These are phyloP conservation scores for Apiospora aurea DNA, from an alignment of 2,329 filamentous ascomycete genomes.

Conservation along the genomic window DNA sequence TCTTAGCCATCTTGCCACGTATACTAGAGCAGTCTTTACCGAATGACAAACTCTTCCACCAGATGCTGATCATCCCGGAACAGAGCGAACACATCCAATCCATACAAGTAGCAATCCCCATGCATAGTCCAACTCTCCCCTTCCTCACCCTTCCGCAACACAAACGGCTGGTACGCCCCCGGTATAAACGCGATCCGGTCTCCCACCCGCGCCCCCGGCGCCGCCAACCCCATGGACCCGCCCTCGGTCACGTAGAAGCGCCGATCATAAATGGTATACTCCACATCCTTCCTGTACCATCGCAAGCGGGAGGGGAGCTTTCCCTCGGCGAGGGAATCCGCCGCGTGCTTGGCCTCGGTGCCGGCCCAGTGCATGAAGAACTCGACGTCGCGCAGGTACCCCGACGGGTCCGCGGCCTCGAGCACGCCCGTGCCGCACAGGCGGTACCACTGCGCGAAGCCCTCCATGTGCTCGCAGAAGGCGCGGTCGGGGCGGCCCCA, in stretches of 20 bases:
- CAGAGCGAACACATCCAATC: background rate
- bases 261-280: background rate
- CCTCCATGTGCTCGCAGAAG: background rate
- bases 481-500: too few relatives aligned
- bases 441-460: background rate
- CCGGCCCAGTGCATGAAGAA: background rate
- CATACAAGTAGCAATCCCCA: slow-evolving; percentile 2
- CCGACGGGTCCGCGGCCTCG: background rate
- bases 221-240: background rate
- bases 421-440: background rate
- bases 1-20: background rate
- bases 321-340: background rate
- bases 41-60: background rate
- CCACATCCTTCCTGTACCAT: background rate
- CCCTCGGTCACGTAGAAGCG: background rate
- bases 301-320: background rate
- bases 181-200: background rate
- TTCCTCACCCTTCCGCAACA: background rate
- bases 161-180: background rate
- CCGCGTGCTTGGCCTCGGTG: background rate
- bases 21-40: background rate
- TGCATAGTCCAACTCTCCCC: background rate
- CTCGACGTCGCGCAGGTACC: background rate
- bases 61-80: background rate
- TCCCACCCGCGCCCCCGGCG: background rate